Evolutionary conservation across 495 filamentous ascomycete species (phyloP), one percentile per base, ranked within the genome.

Genomic region (Xylaria cubensis): DNA sequence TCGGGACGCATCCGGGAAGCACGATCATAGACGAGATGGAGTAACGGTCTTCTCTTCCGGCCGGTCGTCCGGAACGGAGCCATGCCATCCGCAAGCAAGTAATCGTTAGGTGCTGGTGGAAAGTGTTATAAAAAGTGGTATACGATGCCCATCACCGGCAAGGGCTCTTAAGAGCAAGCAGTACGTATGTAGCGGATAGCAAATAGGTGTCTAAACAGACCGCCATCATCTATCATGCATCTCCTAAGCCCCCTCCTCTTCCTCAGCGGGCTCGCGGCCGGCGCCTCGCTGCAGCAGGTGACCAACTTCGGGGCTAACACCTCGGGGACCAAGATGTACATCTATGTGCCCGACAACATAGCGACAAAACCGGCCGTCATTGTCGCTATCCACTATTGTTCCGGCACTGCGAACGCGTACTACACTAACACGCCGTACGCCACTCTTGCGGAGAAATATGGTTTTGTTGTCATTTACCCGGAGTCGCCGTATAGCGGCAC

Each of bases 391-490:
- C 83, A 89, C 80, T 88, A 84, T 78, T 89, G 89, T 81, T 81
- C 75, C 64, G 87, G 87, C 58, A 84, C 81, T 17, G 88, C 86
- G 0, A 67, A 79, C 50, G 84, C 82, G 21, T 88, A 84, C 77
- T 90, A 85, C 78, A 75, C 64, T 2, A 81, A 80, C 56, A 84
- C 84, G 0, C 84, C 84, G 9, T 88, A 86, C 66, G 85, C 84
- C 10, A 70, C 75, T 0, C 79, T 84, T 13, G 85, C 87, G 19
- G 89, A 90, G 51, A 62, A 76, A 24, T 80, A 89, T 67, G 87
- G 87, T 53, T 90, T 87, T 76, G 86, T 89, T 46, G 83, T 88
- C 73, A 87, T 89, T 78, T 88, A 86, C 78, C 87, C 86, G 5
- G 78, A 84, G 59, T 83, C 85, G 7, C 82, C 85, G 13, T 83